Evolutionary conservation across 352 stramenopile genomes (phyloP), one percentile per base, ranked within the genome.

Genomic region (Pseudoperonospora humuli): DNA sequence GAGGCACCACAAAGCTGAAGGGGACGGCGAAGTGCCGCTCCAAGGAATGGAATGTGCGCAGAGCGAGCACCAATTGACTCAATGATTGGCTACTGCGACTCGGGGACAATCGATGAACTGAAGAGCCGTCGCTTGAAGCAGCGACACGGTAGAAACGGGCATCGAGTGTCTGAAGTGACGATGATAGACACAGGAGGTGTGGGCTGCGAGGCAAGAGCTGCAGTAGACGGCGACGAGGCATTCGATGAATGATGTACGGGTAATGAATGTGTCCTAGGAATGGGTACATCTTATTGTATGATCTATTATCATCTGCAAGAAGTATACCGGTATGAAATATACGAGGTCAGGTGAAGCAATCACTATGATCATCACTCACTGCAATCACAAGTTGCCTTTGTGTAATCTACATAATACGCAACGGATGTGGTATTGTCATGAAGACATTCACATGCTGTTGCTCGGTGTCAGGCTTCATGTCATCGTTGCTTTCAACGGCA

Each of bases 1-100:
- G 17, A 14, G 54, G 50, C 17, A 64, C 50, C 7, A 63, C 45
- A 46, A 64, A 60, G 55, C 61, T 29, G 55, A 60, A 57, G 4
- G 75, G 79, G 0, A 91, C 68, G 17, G 75, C 71, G 32, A 86
- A 91, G 43, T 91, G 79, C 0, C 32, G 32, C 56, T 88, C 68
- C 2, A 77, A 50, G 7, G 62, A 39, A 39, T 77, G 48, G 43
- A 91, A 91, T 3, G 61, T 64, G 11, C 54, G 63, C 7, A 91
- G 28, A 8, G 66, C 78, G 1, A 51, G 42, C n/a, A 78, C 58
- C 15, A 89, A 31, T 33, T 68, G 56, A 21, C 45, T 64, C 11
- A 47, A 25, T 0, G 51, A 39, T 17, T 27, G 38, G 4, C 10
- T 25, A 13, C 18, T 29, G 25, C 32, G 39, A 27, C 31, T 45